Percentiles rank a stretch among this genome's conserved stretches.
Conservation (phyloP, 768 basidiomycete genomes). For the Serendipita sp. region DNA sequence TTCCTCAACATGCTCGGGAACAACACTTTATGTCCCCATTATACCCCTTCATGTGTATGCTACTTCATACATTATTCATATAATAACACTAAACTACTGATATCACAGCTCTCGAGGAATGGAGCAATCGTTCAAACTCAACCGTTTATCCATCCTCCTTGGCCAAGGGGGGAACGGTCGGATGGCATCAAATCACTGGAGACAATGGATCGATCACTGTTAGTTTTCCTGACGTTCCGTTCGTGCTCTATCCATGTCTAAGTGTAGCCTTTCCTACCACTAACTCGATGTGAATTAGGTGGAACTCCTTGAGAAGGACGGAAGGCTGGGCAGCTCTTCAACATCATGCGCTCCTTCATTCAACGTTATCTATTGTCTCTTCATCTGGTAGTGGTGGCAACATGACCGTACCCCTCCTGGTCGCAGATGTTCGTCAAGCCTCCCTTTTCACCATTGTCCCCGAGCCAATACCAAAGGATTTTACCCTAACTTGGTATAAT, state of each 20-base stretch:
- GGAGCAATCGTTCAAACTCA: not conserved
- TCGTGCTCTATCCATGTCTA: slow-evolving; percentile 11
- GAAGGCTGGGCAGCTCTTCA: slow-evolving; percentile 84
- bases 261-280: too few species aligned
- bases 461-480: slow-evolving; percentile 12
- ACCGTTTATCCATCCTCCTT: not conserved
- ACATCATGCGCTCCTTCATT: slow-evolving; percentile 56
- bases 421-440: slow-evolving; percentile 48
- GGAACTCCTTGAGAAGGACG: slow-evolving; percentile 53
- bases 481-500: slow-evolving; percentile 47
- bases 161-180: not conserved
- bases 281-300: slow-evolving; percentile 30
- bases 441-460: slow-evolving; percentile 65
- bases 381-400: slow-evolving; percentile 13
- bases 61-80: not conserved
- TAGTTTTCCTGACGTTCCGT: slow-evolving; percentile 52
- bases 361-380: slow-evolving; percentile 43
- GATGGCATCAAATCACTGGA: slow-evolving; percentile 1
- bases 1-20: slow-evolving; percentile 70
- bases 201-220: slow-evolving; percentile 35
- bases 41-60: slow-evolving; percentile 50
- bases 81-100: not conserved
- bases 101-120: not conserved
- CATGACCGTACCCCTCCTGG: slow-evolving; percentile 29
- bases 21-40: slow-evolving; percentile 70